Evolutionary conservation across 1,139 yeast species (phyloP).

Genomic region (Williopsis jadinii): DNA sequence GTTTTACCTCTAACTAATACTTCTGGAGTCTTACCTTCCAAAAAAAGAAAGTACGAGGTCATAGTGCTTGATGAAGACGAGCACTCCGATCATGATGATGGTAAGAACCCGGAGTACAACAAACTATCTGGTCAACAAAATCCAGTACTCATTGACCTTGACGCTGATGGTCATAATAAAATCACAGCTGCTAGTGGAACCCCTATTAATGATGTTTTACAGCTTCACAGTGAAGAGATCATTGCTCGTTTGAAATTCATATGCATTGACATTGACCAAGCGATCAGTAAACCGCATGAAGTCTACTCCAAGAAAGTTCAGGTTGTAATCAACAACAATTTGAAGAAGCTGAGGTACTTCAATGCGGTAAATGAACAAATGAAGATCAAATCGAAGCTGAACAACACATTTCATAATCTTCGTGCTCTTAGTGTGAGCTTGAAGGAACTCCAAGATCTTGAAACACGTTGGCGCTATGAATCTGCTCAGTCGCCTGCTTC

Average conservation of each 20-base stretch:
- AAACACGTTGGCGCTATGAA: constrained; percentile 6
- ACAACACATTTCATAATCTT: constrained; percentile 1
- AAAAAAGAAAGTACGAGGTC: too few species aligned
- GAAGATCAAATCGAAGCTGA: constrained; percentile 2
- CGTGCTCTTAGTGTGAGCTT: not conserved
- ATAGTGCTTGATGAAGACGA: too few species aligned
- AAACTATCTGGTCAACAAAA: too few species aligned
- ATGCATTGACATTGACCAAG: not conserved
- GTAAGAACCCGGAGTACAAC: too few species aligned
- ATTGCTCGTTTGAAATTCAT: not conserved
- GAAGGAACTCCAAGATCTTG: constrained; percentile 3
- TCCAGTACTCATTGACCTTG: too few species aligned
- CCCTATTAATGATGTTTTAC: too few species aligned
- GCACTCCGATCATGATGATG: too few species aligned
- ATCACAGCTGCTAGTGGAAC: too few species aligned
- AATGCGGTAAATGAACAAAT: constrained; percentile 3
- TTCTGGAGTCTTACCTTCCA: too few species aligned
- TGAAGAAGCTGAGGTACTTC: constrained; percentile 1
- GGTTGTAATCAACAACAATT: not conserved
- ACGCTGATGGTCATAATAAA: too few species aligned
- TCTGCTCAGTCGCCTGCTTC: constrained; percentile 1
- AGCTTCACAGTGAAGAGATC: too few species aligned
- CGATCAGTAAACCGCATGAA: not conserved
- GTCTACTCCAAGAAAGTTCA: constrained; percentile 1
- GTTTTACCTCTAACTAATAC: too few species aligned